Base-by-base conservation (phyloP, 306 rosid genomes). In the Cotoneaster glaucophyllus region DNA sequence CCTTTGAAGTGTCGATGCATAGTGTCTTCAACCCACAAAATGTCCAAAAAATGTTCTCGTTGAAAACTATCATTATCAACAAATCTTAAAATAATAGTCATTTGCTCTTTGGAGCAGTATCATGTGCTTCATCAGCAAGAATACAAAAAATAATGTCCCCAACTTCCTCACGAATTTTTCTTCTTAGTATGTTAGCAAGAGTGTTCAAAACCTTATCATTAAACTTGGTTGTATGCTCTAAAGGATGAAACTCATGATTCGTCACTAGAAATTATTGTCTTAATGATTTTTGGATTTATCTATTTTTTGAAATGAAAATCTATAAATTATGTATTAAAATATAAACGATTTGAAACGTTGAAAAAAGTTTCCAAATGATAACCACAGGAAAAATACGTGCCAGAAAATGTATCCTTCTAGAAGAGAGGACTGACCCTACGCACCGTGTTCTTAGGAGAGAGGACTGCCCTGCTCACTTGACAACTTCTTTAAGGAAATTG, bases 321-420 rank as follows among this genome's bases (percentile, higher is more conserved):
- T 15, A 48, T 48, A 2, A 4, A 48, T 15, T 48, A 48, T 48
- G 3, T 48, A 48, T 48, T 45, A 14, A 14, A 45, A 45, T 45
- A 45, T 45, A 45, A 0, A 14, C 3, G 0, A 0, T 45, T 48
- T 2, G 4, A 17, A 15, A 15, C 1, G 0, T 6, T 48, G 0
- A 17, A 48, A 48, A 48, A 48, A 15, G 8, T 15, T 48, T 1
- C 21, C 4, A 0, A 15, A 17, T 48, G 8, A 0, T 1, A 14
- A 48, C 8, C 21, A 14, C 19, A 48, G 15, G 18, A 15, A 48
- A 48, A 48, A 48, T 5, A 48, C 2, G 54, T 15, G 54, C 17
- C 21, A 48, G 17, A 48, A 15, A 48, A 48, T 15, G 53, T 48
- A 34, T 34, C 39, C 2, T 9, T 6, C 39, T 34, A 34, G 63